These are phyloP conservation scores for Prunus davidiana DNA, from an alignment of 306 rosid species.

Conservation along the genomic window DNA sequence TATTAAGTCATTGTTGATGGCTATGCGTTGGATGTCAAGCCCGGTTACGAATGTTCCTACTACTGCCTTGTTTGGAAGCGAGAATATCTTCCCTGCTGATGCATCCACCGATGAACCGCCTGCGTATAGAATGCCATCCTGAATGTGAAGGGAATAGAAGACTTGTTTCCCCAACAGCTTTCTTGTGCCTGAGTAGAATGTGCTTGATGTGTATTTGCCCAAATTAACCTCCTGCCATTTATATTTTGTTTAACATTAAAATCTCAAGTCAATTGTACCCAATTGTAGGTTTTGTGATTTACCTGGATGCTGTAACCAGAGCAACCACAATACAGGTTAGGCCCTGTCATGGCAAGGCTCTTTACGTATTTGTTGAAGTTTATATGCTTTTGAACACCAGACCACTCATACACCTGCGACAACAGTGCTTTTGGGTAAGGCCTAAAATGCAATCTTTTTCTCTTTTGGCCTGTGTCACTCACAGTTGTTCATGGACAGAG, in stretches of 20 bases:
- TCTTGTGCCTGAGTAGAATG: constrained; percentile 77
- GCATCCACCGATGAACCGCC: constrained; percentile 75
- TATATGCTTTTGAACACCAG: constrained; percentile 60
- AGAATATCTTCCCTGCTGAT: constrained; percentile 63
- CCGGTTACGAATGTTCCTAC: constrained; percentile 70
- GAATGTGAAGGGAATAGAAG: constrained; percentile 66
- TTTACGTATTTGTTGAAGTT: constrained; percentile 79
- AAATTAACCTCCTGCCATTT: constrained; percentile 79
- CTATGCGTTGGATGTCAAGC: constrained; percentile 61
- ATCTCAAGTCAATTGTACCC: neutral
- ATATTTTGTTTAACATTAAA: neutral
- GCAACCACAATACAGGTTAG: constrained; percentile 79
- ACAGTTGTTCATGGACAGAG: constrained; percentile 1
- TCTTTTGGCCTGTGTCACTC: neutral
- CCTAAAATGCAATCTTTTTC: neutral
- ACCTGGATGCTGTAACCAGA: constrained; percentile 85
- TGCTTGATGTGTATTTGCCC: constrained; percentile 44
- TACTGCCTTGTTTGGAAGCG: constrained; percentile 57
- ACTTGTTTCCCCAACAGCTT: constrained; percentile 78
- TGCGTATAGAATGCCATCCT: constrained; percentile 57
- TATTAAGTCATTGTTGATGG: constrained; percentile 65
- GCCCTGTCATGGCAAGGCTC: constrained; percentile 63
- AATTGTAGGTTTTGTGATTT: neutral
- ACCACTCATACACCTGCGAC: constrained; percentile 64
- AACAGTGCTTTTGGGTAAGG: neutral